Evolutionary conservation across 495 filamentous ascomycete species (phyloP), one percentile per base, ranked within the genome.

Genomic region (Hyphodiscus hymeniophilus): DNA sequence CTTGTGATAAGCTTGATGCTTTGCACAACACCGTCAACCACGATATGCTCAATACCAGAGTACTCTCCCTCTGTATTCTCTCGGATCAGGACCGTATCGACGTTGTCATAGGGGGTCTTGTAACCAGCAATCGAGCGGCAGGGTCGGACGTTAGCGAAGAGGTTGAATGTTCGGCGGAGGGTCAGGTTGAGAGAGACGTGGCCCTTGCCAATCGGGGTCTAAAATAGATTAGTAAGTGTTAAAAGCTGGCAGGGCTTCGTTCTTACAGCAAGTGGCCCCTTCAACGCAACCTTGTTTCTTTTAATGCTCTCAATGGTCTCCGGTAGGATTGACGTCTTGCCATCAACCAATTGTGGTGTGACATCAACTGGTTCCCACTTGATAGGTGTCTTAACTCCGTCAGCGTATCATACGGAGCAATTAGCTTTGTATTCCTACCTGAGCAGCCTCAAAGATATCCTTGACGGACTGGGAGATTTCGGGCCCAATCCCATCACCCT

Each of bases 21-120:
- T 77, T 98, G 94, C 3, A 98, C 92, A 47, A 98, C 92, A 59
- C 92, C 92, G 56, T 96, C 90, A 20, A 98, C 86, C 42, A 97
- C 94, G 43, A 96, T 84, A 71, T 98, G 92, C 79, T 98, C 92
- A 62, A 98, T 97, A 38, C 92, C 94, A 17, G 89, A 95, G 78
- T 98, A 98, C 77, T 98, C 92, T 69, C 92, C 92, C 77, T 98
- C 92, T 55, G 94, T 98, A 79, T 98, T 98, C 75, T 98, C 92
- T 69, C 92, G 87, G 74, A 98, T 97, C 61, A 98, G 73, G 59
- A 96, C 87, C 31, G 89, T 97, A 70, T 98, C 89, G 64, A 98
- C 92, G 58, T 85, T 81, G 67, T 98, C 92, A 75, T 98, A 98
- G 46, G 92, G 88, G 32, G 92, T 98, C 81, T 97, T 95, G 82